phyloP scores from a whole-genome alignment of 2,329 filamentous ascomycete species.

The Penicillium sp. region DNA sequence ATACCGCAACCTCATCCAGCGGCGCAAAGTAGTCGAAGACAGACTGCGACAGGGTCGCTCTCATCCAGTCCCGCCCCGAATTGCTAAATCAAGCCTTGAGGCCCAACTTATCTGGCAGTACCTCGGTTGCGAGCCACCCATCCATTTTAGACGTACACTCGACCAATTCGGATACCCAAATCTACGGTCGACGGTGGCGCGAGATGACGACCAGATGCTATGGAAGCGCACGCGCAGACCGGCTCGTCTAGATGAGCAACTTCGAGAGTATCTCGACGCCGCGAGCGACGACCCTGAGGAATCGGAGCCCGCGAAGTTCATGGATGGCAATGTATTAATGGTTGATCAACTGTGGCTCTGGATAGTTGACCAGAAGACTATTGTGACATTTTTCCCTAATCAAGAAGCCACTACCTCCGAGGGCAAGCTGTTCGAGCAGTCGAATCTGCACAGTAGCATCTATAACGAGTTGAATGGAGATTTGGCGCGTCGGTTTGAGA shows the following conservation, averaged over 20 bases:
- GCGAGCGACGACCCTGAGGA: slow-evolving; percentile 15
- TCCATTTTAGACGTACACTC: slow-evolving; percentile 63
- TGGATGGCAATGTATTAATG: slow-evolving; percentile 58
- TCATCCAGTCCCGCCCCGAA: slow-evolving; percentile 56
- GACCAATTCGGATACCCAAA: slow-evolving; percentile 67
- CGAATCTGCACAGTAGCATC: slow-evolving; percentile 63
- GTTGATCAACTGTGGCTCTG: slow-evolving; percentile 66
- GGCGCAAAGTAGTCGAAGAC: slow-evolving; percentile 57
- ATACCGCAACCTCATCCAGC: slow-evolving; percentile 58
- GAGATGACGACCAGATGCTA: slow-evolving; percentile 68
- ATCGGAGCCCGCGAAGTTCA: slow-evolving; percentile 19
- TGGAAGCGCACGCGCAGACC: slow-evolving; percentile 63
- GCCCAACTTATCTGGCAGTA: slow-evolving; percentile 64
- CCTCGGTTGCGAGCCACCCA: slow-evolving; percentile 60
- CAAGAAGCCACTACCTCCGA: slow-evolving; percentile 37
- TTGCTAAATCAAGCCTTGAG: slow-evolving; percentile 58
- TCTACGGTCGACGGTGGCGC: slow-evolving; percentile 59
- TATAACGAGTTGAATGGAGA: slow-evolving; percentile 68
- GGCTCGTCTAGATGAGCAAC: slow-evolving; percentile 38
- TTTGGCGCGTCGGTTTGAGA: slow-evolving; percentile 62
- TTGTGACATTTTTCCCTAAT: slow-evolving; percentile 36
- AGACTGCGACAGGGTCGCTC: slow-evolving; percentile 57
- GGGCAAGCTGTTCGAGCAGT: slow-evolving; percentile 45
- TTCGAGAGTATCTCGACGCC: slow-evolving; percentile 44
- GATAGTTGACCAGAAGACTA: slow-evolving; percentile 39